Base-by-base conservation (phyloP, 164 flowering plant species). In the Saururus chinensis region DNA sequence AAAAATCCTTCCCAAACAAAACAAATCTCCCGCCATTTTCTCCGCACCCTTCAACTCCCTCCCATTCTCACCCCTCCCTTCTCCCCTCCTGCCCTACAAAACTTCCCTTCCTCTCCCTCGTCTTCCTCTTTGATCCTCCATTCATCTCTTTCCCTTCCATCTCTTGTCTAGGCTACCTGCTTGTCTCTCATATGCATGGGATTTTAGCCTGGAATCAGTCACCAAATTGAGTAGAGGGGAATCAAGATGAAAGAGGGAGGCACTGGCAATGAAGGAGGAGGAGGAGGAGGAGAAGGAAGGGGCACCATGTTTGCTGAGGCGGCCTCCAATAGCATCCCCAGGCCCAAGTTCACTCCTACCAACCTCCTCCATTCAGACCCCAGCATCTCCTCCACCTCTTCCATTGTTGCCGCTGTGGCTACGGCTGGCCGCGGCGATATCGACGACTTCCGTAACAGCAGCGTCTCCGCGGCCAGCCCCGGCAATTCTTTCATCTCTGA, bases 311-410 rank as follows among this genome's bases (percentile, higher is more conserved):
- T 12, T 45, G 49, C 17, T 45, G 49, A 45, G 2, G 14, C 49
- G 11, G 17, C 49, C 17, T 45, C 49, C 49, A 45, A 45, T 12
- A 17, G 49, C 49, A 45, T 45, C 11, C 49, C 49, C 14, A 45
- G 14, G 25, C 56, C 22, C 17, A 9, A 24, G 13, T 55, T 11
- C 58, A 1, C 40, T 45, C 49, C 49, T 8, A 66, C 71, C 1
- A 60, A 62, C 63, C 37, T 75, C n/a, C 60, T 74, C 14, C 63
- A 68, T 10, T 66, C 81, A 4, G 80, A 75, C 25, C 78, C 78
- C 2, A 60, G 17, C 60, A 57, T 68, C 13, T n/a, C 71, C 4
- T 41, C 66, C 16, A 21, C 41, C 7, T 30, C 17, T 40, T 49
- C 40, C 37, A 45, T 17, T 17, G 17, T 4, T 13, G 49, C 17